Conservation (phyloP, 345 rosid species). For the Pistacia atlantica region DNA sequence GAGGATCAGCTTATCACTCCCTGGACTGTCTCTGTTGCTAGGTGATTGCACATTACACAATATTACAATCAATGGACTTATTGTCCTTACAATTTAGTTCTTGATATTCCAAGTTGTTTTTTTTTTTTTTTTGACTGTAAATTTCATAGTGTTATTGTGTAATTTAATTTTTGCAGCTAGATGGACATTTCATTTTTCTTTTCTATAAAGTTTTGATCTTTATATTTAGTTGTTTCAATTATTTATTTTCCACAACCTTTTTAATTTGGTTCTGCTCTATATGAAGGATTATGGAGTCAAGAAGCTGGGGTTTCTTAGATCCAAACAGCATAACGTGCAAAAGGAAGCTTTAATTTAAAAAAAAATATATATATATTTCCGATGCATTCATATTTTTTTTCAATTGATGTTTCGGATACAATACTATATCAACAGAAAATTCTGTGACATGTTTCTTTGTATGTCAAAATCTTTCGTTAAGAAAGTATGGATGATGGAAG, state of each 20-base stretch:
- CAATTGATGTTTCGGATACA: not conserved
- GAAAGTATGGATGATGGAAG: not conserved
- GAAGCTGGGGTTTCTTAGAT: conserved; percentile 1
- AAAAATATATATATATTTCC: not conserved
- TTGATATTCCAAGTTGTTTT: not conserved
- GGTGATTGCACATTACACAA: conserved; percentile 41
- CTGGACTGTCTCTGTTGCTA: conserved; percentile 85
- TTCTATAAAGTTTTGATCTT: conserved; percentile 1
- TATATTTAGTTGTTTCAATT: not conserved
- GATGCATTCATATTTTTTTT: not conserved
- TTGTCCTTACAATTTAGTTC: not conserved
- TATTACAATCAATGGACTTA: conserved; percentile 13
- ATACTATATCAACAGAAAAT: not conserved
- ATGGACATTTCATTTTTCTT: too few relatives aligned
- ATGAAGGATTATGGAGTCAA: not conserved
- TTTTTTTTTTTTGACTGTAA: not conserved
- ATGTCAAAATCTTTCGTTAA: not conserved
- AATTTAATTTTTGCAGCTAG: not conserved
- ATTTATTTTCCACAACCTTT: not conserved
- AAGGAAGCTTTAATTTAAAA: not conserved
- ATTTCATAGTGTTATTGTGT: not conserved
- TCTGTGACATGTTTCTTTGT: not conserved
- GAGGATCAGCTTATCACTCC: conserved; percentile 93
- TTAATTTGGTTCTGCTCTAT: not conserved
- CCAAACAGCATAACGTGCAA: not conserved